phyloP scores from a whole-genome alignment of 257 asterid species.

The Striga asiatica region DNA sequence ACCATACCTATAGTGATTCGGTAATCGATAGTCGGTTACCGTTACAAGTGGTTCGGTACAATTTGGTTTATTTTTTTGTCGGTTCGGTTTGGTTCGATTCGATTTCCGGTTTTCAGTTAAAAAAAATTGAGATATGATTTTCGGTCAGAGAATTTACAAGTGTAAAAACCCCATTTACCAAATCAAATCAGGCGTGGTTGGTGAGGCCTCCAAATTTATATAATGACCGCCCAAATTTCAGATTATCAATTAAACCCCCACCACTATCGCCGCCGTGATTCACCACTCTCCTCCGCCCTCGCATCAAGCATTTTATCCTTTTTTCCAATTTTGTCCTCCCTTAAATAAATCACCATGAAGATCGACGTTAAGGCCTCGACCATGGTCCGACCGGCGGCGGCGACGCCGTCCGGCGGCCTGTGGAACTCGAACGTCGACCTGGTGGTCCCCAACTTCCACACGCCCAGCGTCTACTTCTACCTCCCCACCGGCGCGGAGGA shows the following conservation, averaged over 20 bases:
- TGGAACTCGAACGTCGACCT: constrained; percentile 97
- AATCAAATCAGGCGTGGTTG: constrained; percentile 17
- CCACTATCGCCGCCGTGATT: background rate
- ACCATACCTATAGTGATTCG: too few relatives aligned
- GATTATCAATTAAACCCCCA: background rate
- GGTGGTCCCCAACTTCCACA: constrained; percentile 96
- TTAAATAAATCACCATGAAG: constrained; percentile 29
- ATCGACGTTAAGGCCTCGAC: constrained; percentile 51
- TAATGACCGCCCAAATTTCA: background rate
- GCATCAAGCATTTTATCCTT: background rate
- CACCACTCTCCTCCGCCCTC: background rate
- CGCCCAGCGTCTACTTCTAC: constrained; percentile 94
- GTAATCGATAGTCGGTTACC: too few relatives aligned
- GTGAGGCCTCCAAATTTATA: constrained; percentile 14
- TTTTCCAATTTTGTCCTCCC: background rate
- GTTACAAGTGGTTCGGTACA: too few relatives aligned
- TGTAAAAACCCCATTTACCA: background rate
- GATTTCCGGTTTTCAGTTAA: too few relatives aligned
- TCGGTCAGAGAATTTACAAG: background rate
- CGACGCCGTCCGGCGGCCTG: constrained; percentile 45
- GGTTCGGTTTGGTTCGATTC: too few relatives aligned
- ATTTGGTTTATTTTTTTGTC: too few relatives aligned
- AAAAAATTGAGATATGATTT: background rate
- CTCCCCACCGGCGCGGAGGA: constrained; percentile 42
- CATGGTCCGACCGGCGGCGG: constrained; percentile 67